These are phyloP conservation scores for Ganoderma lingzhi DNA, from an alignment of 1,284 basidiomycete species.

Conservation along the genomic window DNA sequence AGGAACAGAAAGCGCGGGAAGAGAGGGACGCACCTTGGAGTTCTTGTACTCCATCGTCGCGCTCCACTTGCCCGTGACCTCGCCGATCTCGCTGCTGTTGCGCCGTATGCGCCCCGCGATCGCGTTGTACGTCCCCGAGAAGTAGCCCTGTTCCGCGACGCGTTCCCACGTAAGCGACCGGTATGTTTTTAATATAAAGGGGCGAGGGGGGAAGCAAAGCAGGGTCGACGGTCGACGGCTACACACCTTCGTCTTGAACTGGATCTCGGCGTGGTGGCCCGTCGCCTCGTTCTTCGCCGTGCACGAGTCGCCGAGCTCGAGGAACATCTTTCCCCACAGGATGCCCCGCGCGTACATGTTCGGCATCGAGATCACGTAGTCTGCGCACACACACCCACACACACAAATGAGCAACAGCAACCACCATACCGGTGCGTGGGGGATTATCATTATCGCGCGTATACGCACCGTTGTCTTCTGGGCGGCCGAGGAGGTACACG, in stretches of 20 bases:
- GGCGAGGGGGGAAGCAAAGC: not conserved
- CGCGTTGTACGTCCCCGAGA: slow-evolving; percentile 95
- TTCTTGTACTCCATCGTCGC: slow-evolving; percentile 90
- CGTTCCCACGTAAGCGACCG: not conserved
- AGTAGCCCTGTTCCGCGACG: slow-evolving; percentile 78
- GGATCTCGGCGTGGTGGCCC: slow-evolving; percentile 83
- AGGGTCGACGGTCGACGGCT: slow-evolving; percentile 5
- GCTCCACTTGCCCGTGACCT: slow-evolving; percentile 93
- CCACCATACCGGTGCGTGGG: too few relatives aligned
- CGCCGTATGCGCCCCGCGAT: slow-evolving; percentile 85
- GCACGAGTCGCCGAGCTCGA: slow-evolving; percentile 94
- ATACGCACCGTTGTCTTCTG: slow-evolving; percentile 83
- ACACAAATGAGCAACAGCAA: not conserved
- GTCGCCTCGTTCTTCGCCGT: slow-evolving; percentile 86
- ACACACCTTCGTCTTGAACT: slow-evolving; percentile 95
- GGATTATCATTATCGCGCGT: too few relatives aligned
- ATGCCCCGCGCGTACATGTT: slow-evolving; percentile 99
- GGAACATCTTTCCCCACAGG: slow-evolving; percentile 97
- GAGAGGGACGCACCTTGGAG: slow-evolving; percentile 56
- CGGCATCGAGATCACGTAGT: slow-evolving; percentile 92
- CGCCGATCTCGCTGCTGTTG: slow-evolving; percentile 78
- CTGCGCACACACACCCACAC: slow-evolving; percentile 43
- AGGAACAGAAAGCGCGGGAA: not conserved
- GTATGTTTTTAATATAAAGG: not conserved
- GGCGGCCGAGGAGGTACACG: slow-evolving; percentile 80